A percentile compares a stretch with the other conserved stretches of the same genome.
Evolutionary conservation across 1,284 basidiomycete species (phyloP).

Genomic region (Naganishia sp.): DNA sequence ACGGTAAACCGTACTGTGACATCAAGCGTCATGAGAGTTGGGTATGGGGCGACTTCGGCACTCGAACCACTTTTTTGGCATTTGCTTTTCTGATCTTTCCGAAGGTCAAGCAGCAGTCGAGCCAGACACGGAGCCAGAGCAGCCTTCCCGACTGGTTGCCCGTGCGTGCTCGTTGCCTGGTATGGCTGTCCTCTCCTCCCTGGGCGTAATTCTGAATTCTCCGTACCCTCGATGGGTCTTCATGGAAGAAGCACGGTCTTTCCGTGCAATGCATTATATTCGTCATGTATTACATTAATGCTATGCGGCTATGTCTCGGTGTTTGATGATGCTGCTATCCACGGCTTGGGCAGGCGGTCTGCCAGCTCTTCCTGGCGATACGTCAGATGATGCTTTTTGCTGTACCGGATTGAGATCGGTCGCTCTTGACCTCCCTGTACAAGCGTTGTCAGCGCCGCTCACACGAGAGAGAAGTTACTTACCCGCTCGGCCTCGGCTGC

Average conservation of each 20-base stretch:
- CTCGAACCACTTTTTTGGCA: no score
- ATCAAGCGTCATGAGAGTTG: no score
- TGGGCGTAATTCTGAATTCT: background rate
- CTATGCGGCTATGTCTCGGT: background rate
- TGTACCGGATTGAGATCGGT: conserved; percentile 29
- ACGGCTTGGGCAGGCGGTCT: conserved; percentile 31
- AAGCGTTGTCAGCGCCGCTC: background rate
- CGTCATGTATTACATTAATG: background rate
- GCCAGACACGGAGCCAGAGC: no score
- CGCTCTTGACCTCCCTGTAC: conserved; percentile 26
- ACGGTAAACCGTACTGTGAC: no score
- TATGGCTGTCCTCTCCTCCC: no score
- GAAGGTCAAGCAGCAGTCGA: no score
- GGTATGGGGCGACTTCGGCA: no score
- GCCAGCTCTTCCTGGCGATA: conserved; percentile 30
- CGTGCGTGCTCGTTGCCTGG: no score
- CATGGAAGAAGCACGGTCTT: no score
- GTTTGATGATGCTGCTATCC: conserved; percentile 20
- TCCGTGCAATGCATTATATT: no score
- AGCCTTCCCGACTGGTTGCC: no score
- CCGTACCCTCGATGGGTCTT: background rate
- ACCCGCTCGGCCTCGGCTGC: conserved; percentile 60
- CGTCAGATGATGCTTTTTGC: conserved; percentile 17
- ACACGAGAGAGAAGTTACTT: background rate
- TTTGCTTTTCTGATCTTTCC: no score